Percentiles rank a stretch among this genome's conserved stretches.
Conservation (phyloP, 257 asterid genomes). For the Jasminum sambac region DNA sequence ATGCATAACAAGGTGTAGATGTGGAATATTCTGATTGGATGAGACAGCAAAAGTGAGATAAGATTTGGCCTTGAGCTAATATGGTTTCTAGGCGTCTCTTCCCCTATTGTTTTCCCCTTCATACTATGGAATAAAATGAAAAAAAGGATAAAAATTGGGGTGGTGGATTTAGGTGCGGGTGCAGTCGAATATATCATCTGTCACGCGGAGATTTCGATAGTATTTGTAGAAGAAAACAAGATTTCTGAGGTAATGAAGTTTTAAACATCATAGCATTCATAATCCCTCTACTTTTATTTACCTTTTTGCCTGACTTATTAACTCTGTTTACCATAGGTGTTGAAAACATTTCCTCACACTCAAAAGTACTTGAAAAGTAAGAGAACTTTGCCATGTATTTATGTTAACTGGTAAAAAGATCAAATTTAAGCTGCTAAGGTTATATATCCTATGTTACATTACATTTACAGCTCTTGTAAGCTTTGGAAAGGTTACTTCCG, state of each 20-base stretch:
- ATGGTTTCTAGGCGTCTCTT: too few relatives aligned
- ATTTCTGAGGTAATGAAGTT: constrained; percentile 50
- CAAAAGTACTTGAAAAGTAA: constrained; percentile 63
- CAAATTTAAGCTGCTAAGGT: constrained; percentile 1
- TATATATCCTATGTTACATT: constrained; percentile 5
- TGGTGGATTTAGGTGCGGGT: constrained; percentile 62
- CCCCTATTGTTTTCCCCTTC: too few relatives aligned
- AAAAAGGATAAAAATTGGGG: too few relatives aligned
- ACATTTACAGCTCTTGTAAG: constrained; percentile 63
- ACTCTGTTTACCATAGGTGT: constrained; percentile 42
- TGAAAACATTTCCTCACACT: constrained; percentile 67
- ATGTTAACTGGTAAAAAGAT: not conserved
- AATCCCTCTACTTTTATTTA: too few relatives aligned
- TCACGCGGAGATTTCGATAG: constrained; percentile 74
- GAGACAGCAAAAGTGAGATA: too few relatives aligned
- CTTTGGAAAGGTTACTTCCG: constrained; percentile 58
- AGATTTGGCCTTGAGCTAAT: too few relatives aligned
- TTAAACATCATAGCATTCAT: too few relatives aligned
- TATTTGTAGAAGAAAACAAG: constrained; percentile 67
- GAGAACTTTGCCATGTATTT: constrained; percentile 20
- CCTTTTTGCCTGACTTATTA: constrained; percentile 5
- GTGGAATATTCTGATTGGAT: too few relatives aligned
- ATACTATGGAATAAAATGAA: too few relatives aligned
- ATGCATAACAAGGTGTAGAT: too few relatives aligned
- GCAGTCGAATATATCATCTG: constrained; percentile 77